Evolutionary conservation across 352 stramenopile genomes (phyloP).

Genomic region (Pythium brachiatum): DNA sequence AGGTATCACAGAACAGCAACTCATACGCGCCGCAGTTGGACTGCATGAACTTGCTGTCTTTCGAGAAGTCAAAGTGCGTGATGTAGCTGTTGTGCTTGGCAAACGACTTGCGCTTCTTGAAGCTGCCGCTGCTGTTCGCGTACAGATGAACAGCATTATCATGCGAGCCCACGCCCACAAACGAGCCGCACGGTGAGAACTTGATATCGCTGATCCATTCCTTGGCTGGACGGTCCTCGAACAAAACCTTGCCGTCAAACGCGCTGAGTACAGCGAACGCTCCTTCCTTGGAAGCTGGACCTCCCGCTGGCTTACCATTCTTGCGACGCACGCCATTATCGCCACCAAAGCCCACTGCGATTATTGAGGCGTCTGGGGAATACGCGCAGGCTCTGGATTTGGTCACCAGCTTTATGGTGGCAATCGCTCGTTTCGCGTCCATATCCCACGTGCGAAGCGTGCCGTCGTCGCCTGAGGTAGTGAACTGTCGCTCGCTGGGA

Average conservation of each 20-base stretch:
- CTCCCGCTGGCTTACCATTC: slow-evolving; percentile 16
- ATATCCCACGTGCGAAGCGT: slow-evolving; percentile 86
- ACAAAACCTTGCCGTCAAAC: slow-evolving; percentile 29
- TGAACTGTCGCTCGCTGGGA: slow-evolving; percentile 55
- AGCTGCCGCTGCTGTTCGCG: slow-evolving; percentile 14
- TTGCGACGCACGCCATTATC: slow-evolving; percentile 54
- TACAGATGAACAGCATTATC: slow-evolving; percentile 78
- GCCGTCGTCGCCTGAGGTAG: slow-evolving; percentile 76
- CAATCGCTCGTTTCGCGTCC: slow-evolving; percentile 45
- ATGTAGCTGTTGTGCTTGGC: slow-evolving; percentile 81
- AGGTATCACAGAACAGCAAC: slow-evolving; percentile 87
- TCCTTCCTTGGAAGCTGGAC: slow-evolving; percentile 43
- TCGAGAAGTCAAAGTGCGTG: slow-evolving; percentile 83
- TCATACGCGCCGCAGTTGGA: slow-evolving; percentile 89
- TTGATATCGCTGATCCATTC: slow-evolving; percentile 82
- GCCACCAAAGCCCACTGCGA: slow-evolving; percentile 81
- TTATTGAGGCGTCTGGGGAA: slow-evolving; percentile 78
- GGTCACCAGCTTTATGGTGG: slow-evolving; percentile 31
- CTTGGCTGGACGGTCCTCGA: slow-evolving; percentile 62
- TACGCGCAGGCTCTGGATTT: slow-evolving; percentile 82
- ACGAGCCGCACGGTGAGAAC: slow-evolving; percentile 51
- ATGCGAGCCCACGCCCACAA: slow-evolving; percentile 65
- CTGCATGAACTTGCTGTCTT: slow-evolving; percentile 62
- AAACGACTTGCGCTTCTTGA: slow-evolving; percentile 72
- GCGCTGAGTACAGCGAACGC: slow-evolving; percentile 39